Evolutionary conservation across 2,329 filamentous ascomycete species (phyloP).

Genomic region (Aspergillus caelatus): DNA sequence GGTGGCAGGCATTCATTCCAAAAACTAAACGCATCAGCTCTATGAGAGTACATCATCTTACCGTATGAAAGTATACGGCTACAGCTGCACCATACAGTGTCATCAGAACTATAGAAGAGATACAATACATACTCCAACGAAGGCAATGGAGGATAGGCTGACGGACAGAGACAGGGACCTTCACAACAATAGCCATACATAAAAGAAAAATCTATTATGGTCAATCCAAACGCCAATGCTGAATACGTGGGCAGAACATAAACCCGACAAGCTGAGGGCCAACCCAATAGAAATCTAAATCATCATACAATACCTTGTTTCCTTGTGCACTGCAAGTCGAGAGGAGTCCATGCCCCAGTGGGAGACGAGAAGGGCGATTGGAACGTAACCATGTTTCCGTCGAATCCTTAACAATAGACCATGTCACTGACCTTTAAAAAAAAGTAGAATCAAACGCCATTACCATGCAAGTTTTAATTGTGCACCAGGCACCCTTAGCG

Average conservation of each 20-base stretch:
- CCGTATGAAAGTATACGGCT: slow-evolving; percentile 11
- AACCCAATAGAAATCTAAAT: slow-evolving; percentile 17
- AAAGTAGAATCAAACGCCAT: slow-evolving; percentile 32
- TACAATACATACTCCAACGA: slow-evolving; percentile 3
- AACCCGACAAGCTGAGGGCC: slow-evolving; percentile 9
- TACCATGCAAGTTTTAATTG: slow-evolving; percentile 37
- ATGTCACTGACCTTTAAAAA: neutral
- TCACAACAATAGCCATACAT: slow-evolving; percentile 5
- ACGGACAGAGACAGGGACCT: slow-evolving; percentile 8
- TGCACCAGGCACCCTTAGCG: slow-evolving; percentile 16
- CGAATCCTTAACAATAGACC: neutral
- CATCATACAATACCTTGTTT: slow-evolving; percentile 34
- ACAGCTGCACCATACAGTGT: slow-evolving; percentile 8
- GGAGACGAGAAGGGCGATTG: slow-evolving; percentile 7
- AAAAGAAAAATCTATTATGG: slow-evolving; percentile 32
- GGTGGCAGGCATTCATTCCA: neutral
- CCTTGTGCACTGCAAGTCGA: slow-evolving; percentile 26
- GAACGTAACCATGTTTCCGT: neutral
- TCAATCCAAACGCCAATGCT: slow-evolving; percentile 28
- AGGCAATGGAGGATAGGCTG: neutral
- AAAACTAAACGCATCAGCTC: neutral
- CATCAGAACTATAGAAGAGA: slow-evolving; percentile 8
- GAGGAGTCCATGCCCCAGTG: slow-evolving; percentile 12
- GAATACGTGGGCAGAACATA: slow-evolving; percentile 11
- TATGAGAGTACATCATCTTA: neutral